Evolutionary conservation across 164 flowering plant species (phyloP), one percentile per base, ranked within the genome.

Genomic region (Aristolochia contorta): DNA sequence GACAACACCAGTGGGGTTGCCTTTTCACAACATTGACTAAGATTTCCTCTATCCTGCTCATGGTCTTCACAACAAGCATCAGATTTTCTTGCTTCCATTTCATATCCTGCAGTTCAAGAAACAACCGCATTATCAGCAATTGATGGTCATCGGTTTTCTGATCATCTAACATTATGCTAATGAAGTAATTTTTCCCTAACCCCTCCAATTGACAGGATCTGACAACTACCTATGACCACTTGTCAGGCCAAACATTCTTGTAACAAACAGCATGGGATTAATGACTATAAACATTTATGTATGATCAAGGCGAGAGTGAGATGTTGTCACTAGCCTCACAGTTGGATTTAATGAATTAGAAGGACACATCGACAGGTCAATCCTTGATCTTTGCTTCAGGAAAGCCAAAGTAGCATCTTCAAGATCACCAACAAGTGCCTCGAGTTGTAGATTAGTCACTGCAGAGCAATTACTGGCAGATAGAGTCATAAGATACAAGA

Each of bases 371-470:
- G 69, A 61, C 67, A 75, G 71, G 53, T 65, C 23, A 37, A 61
- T 71, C 65, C 69, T 65, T 9, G 64, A 49, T 14, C 60, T 73
- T 54, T 30, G 66, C 61, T 69, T 77, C 72, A 78, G 32, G 33
- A 75, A 54, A 60, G 56, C 62, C 24, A 72, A 67, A 37, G 72
- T 79, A 47, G 76, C 72, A 82, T 87, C 94, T 68, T 87, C 94
- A 60, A 87, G 79, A 72, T 87, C 84, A 24, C 94, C 94, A 52
- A 87, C 84, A 61, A 83, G 71, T 62, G 74, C 77, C 74, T 87
- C 94, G 65, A 87, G 71, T 68, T 68, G 59, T 24, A 81, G 56
- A 43, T 87, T 64, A 37, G 80, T 83, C 67, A 75, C 94, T 82
- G 83, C 46, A 73, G 68, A 41, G 48, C 56, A 47, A 57, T 61